Conservation (phyloP, 75 land plant genomes). For the Isoetes taiwanensis region DNA sequence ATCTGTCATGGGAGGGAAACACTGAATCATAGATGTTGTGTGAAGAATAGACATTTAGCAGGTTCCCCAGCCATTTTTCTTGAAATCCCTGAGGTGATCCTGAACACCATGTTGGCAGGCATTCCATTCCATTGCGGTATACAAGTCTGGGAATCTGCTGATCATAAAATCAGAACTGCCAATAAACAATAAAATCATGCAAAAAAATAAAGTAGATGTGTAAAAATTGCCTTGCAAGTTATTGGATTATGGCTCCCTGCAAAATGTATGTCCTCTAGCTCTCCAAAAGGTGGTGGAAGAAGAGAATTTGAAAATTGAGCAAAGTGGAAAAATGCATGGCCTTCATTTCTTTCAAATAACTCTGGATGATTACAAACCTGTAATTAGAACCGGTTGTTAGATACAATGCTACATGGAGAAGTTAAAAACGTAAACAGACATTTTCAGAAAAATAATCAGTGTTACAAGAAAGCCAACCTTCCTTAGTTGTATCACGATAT, state of each 20-base stretch:
- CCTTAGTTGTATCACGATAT: slow-evolving; percentile 91
- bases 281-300: slow-evolving; percentile 83
- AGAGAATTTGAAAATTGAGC: slow-evolving; percentile 51
- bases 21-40: slow-evolving; percentile 45
- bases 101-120: slow-evolving; percentile 26
- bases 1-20: no score
- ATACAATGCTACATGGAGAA: no score
- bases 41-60: slow-evolving; percentile 55
- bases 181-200: not conserved
- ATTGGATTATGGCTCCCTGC: slow-evolving; percentile 70
- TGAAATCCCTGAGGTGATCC: slow-evolving; percentile 28
- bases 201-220: slow-evolving; percentile 1
- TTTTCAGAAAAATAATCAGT: not conserved
- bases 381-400: not conserved
- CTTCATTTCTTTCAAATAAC: slow-evolving; percentile 95
- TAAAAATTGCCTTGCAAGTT: slow-evolving; percentile 43
- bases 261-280: slow-evolving; percentile 60
- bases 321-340: slow-evolving; percentile 67
- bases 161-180: not conserved
- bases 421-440: not conserved
- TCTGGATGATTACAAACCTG: slow-evolving; percentile 99
- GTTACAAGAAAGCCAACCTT: slow-evolving; percentile 49
- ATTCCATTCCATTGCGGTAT: slow-evolving; percentile 38
- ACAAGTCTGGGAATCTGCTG: slow-evolving; percentile 83
- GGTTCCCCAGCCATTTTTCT: slow-evolving; percentile 34